Evolutionary conservation across 805 yeast species (phyloP).

Genomic region (Scheffersomyces lignosus): DNA sequence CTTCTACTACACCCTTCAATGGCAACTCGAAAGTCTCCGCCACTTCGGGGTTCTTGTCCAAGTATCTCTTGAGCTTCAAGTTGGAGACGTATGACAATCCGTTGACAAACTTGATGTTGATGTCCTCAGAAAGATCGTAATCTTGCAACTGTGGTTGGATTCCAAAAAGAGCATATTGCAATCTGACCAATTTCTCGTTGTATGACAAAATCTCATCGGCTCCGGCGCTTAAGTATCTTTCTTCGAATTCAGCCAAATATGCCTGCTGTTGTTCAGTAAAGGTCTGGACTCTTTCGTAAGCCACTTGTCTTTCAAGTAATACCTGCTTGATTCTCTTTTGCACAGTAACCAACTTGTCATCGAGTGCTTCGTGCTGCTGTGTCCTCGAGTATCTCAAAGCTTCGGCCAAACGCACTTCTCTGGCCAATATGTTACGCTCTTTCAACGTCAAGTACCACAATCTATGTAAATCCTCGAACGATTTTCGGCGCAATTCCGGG

Average conservation of each 20-base stretch:
- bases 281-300: constrained; percentile 59
- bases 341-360: constrained; percentile 34
- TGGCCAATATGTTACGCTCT: constrained; percentile 75
- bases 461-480: constrained; percentile 87
- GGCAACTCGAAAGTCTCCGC: constrained; percentile 24
- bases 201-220: constrained; percentile 50
- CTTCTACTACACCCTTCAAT: constrained; percentile 41
- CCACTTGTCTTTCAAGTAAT: constrained; percentile 78
- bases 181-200: constrained; percentile 70
- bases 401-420: constrained; percentile 67
- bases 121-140: constrained; percentile 56
- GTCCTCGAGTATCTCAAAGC: constrained; percentile 25
- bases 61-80: constrained; percentile 53
- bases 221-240: constrained; percentile 54
- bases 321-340: constrained; percentile 75
- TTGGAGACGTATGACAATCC: constrained; percentile 73
- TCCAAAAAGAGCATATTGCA: constrained; percentile 84
- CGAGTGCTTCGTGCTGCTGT: constrained; percentile 41
- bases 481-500: constrained; percentile 85
- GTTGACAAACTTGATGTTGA: constrained; percentile 46
- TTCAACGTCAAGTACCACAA: constrained; percentile 86
- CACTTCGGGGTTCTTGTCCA: constrained; percentile 21
- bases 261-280: constrained; percentile 43
- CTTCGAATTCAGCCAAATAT: constrained; percentile 58
- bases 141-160: constrained; percentile 66